Conservation (phyloP, 768 basidiomycete genomes). For the Rickenella mellea region DNA sequence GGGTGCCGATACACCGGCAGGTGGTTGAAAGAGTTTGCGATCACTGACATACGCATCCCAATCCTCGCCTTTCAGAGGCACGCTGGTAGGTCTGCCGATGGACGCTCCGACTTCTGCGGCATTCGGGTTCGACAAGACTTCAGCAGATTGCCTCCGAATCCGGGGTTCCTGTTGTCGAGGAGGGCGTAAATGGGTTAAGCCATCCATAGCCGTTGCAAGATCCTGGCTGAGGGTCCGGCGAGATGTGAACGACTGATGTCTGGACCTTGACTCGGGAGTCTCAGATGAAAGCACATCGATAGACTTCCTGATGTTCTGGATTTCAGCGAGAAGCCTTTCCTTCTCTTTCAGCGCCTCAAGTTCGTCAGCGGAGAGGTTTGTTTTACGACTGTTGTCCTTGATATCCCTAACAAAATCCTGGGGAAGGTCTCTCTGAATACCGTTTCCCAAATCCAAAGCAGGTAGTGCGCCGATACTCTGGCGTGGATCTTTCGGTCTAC, state of each 20-base stretch:
- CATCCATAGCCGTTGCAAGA: constrained; percentile 40
- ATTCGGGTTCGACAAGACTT: constrained; percentile 37
- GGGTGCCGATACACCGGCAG: constrained; percentile 70
- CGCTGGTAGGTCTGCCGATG: constrained; percentile 63
- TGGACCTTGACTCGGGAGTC: constrained; percentile 52
- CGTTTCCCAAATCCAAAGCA: constrained; percentile 63
- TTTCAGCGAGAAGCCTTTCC: constrained; percentile 65
- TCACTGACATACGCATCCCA: constrained; percentile 87
- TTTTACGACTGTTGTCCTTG: constrained; percentile 24
- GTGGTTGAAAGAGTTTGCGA: constrained; percentile 76
- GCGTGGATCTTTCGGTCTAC: constrained; percentile 28
- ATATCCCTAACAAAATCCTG: constrained; percentile 47
- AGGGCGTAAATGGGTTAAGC: constrained; percentile 53
- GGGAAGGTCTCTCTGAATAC: constrained; percentile 70
- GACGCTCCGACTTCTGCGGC: constrained; percentile 37
- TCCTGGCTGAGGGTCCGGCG: constrained; percentile 63
- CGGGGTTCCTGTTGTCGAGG: constrained; percentile 64
- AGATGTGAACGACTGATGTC: constrained; percentile 56
- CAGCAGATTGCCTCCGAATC: constrained; percentile 64
- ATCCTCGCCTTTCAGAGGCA: constrained; percentile 63
- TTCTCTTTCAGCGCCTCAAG: constrained; percentile 50
- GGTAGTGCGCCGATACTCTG: constrained; percentile 56
- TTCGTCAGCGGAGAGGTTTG: constrained; percentile 28
- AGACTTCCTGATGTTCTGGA: constrained; percentile 69
- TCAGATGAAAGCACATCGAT: constrained; percentile 70